These are phyloP conservation scores for Stephania cephalantha DNA, from an alignment of 164 flowering plant species.

Conservation along the genomic window DNA sequence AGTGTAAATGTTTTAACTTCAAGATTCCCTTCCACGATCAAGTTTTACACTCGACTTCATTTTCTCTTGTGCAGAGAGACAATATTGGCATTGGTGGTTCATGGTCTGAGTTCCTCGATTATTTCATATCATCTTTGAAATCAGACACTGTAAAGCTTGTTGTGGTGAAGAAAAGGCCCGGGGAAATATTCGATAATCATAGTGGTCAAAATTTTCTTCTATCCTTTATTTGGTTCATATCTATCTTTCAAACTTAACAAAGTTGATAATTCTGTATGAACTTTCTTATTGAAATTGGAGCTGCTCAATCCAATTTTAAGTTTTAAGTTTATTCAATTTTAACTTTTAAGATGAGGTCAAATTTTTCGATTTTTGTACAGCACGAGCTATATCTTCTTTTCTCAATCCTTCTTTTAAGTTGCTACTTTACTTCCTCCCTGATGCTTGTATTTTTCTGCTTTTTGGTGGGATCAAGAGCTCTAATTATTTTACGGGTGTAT, in stretches of 20 bases:
- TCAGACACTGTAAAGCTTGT: constrained; percentile 67
- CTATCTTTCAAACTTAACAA: neutral
- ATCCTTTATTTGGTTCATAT: neutral
- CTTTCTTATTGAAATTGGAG: no score
- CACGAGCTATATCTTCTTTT: no score
- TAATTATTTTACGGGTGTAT: no score
- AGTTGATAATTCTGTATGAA: no score
- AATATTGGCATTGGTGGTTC: constrained; percentile 70
- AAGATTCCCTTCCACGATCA: neutral
- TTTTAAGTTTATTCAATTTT: no score
- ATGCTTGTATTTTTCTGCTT: no score
- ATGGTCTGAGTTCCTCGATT: constrained; percentile 75
- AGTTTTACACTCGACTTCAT: neutral
- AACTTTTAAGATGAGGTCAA: no score
- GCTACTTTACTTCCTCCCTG: no score
- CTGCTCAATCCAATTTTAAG: no score
- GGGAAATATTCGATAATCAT: constrained; percentile 16
- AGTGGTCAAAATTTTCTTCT: neutral
- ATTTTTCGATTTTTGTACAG: no score
- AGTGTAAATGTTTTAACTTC: neutral
- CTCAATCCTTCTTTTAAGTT: no score
- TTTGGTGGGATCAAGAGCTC: no score
- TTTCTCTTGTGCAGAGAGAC: constrained; percentile 47
- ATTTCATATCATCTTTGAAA: constrained; percentile 51
- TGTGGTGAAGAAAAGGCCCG: constrained; percentile 26